Evolutionary conservation across 2,329 filamentous ascomycete species (phyloP).

Genomic region (Teratosphaeria pseudoeucalypti): DNA sequence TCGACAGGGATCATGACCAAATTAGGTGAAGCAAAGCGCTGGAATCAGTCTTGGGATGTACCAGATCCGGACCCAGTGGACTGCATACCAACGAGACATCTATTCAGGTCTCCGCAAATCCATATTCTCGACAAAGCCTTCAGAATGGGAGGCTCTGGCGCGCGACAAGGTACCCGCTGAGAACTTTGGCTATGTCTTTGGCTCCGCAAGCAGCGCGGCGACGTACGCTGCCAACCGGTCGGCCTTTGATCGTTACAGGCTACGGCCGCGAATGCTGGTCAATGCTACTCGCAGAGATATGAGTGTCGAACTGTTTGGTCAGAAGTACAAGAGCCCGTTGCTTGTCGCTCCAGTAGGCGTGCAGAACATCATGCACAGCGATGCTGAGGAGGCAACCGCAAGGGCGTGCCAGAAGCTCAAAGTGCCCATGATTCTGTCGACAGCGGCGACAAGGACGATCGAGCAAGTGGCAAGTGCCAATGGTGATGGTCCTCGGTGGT

Average conservation of each 20-base stretch:
- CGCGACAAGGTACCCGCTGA: not conserved
- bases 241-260: not conserved
- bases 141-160: not conserved
- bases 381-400: constrained; percentile 54
- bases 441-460: constrained; percentile 52
- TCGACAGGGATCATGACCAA: not conserved
- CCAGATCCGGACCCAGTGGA: not conserved
- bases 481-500: constrained; percentile 49
- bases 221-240: not conserved
- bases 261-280: not conserved
- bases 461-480: constrained; percentile 55
- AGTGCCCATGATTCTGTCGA: constrained; percentile 58
- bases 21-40: not conserved
- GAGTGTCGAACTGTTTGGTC: constrained; percentile 4
- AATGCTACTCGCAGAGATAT: not conserved
- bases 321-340: constrained; percentile 33
- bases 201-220: not conserved
- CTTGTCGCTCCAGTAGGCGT: constrained; percentile 60
- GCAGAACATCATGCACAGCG: constrained; percentile 52
- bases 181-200: not conserved
- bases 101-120: not conserved
- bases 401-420: constrained; percentile 45
- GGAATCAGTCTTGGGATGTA: not conserved
- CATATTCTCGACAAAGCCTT: not conserved
- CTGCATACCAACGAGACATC: not conserved